These are phyloP conservation scores for Gaultheria prostrata DNA, from an alignment of 148 eudicot genomes.

Conservation along the genomic window DNA sequence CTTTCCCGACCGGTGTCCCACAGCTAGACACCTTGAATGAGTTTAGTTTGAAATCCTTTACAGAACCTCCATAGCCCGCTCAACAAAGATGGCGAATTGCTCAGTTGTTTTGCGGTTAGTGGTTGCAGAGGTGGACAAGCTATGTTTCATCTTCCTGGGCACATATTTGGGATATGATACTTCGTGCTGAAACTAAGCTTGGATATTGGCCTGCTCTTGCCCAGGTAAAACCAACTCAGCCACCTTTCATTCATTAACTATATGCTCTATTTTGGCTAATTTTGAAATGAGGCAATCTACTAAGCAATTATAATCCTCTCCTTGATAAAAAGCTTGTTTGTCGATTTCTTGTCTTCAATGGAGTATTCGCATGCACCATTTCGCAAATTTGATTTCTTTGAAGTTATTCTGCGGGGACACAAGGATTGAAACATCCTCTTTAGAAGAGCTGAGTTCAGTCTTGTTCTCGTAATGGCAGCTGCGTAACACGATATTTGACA, in stretches of 20 bases:
- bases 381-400: too few species aligned
- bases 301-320: background rate
- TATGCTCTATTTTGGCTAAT: background rate
- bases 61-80: background rate
- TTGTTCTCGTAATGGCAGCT: too few species aligned
- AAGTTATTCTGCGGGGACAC: too few species aligned
- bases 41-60: background rate
- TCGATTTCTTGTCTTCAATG: background rate
- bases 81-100: background rate
- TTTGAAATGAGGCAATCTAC: background rate
- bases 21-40: background rate
- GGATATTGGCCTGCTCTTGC: background rate
- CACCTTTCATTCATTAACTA: background rate
- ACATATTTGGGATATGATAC: background rate
- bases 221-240: background rate
- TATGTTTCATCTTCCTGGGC: background rate
- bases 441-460: too few species aligned
- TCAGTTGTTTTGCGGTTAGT: background rate
- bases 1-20: background rate
- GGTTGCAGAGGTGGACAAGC: background rate
- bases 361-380: background rate
- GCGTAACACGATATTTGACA: too few species aligned
- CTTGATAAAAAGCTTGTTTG: background rate
- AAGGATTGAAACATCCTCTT: too few species aligned
- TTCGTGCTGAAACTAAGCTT: background rate